Evolutionary conservation across 192 early-diverging fungal genomes (phyloP), one percentile per base, ranked within the genome.

Genomic region (Backusella westeae): DNA sequence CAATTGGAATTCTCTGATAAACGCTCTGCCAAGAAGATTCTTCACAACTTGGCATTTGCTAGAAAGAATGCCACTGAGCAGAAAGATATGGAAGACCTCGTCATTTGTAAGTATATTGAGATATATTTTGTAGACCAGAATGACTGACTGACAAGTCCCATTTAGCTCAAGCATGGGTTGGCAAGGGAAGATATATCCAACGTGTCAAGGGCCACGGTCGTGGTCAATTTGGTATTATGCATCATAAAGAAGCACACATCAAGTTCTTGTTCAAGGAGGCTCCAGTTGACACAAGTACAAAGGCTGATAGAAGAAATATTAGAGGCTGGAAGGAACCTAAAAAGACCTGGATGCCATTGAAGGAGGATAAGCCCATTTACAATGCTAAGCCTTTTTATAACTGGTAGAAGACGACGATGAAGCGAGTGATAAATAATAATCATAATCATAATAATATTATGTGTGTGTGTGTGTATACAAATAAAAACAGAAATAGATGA

Each of bases 1-100:
- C 93, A 94, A 78, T 91, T 94, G 92, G 82, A 90, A 78, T 91
- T 92, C 66, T 94, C 93, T 41, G 79, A 84, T 32, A 94, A 94
- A 74, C 85, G 85, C 67, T 85, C 89, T n/a, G 79, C 90, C 29
- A 82, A 82, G 63, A 86, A 88, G 14, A 84, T 94, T 23, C 77
- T 86, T 77, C 87, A 92, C 78, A 91, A 89, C 9, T 76, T 94
- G 74, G 89, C 88, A 15, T 91, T 89, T 81, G 92, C 92, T 14
- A 85, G 89, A 32, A 89, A 87, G 49, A 91, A 93, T 82, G 93
- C 91, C 1, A 77, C 86, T 23, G 84, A 85, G 15, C 90, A 93
- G 73, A 84, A 86, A 59, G 79, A 80, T 12, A 91, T 94, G 90
- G 83, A 92, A 49, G 80, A 88, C 3, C 81, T 89, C 35, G 80